Percentiles rank a stretch among this genome's conserved stretches.
These are phyloP conservation scores for Hippophae rhamnoides DNA, from an alignment of 306 rosid species.

Conservation along the genomic window DNA sequence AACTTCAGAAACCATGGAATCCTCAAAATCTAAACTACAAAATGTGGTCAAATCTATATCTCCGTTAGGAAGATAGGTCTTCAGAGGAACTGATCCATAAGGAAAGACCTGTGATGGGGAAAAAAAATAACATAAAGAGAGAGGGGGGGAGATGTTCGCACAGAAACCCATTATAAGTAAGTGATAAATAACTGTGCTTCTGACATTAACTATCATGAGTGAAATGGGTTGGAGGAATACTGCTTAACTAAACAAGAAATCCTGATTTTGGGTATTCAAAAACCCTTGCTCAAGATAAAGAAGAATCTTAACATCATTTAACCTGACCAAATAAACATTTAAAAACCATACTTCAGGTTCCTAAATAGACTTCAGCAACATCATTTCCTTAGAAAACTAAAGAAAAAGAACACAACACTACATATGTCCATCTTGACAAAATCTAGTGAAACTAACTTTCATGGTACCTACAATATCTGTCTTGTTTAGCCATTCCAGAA, in stretches of 20 bases:
- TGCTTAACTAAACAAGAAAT: background rate
- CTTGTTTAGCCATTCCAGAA: background rate
- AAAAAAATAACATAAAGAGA: conserved; percentile 1
- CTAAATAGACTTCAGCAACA: background rate
- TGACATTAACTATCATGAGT: too few relatives aligned
- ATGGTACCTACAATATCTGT: background rate
- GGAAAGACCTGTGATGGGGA: conserved; percentile 55
- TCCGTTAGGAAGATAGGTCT: conserved; percentile 88
- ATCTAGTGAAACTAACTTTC: background rate
- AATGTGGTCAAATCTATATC: conserved; percentile 84
- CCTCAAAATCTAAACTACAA: conserved; percentile 44
- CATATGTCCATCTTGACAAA: background rate
- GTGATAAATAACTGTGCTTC: too few relatives aligned
- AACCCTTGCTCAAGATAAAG: background rate
- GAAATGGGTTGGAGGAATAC: background rate
- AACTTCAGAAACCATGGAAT: conserved; percentile 49
- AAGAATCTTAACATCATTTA: background rate
- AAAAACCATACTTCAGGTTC: background rate
- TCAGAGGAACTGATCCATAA: conserved; percentile 90
- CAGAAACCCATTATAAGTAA: too few relatives aligned
- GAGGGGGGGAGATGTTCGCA: too few relatives aligned
- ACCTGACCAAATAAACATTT: background rate
- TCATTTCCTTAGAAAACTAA: background rate
- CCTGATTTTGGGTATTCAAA: background rate
- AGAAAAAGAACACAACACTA: background rate